Evolutionary conservation across 441 rosid species (phyloP), one percentile per base, ranked within the genome.

Genomic region (Adansonia grandidieri): DNA sequence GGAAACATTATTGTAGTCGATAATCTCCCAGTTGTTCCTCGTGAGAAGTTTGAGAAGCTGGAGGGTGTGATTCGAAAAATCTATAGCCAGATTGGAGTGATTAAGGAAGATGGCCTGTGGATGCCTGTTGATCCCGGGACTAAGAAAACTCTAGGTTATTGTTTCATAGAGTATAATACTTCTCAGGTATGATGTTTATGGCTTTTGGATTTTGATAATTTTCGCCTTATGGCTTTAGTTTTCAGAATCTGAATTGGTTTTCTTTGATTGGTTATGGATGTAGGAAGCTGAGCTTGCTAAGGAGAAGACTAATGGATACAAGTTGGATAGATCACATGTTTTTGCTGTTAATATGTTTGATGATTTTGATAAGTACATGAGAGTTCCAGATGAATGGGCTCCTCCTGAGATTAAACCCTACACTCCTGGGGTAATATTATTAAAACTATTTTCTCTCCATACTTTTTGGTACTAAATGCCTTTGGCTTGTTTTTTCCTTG

Each of bases 261-360:
- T 63, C 14, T n/a, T 45, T 19, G 37, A 17, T 45, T 80, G 79
- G 4, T 60, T 24, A 15, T n/a, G 37, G 47, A 66, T 84, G 60
- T 84, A 95, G 99, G 99, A 96, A 86, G 99, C 99, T 75, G 97
- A 92, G 86, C 89, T 89, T 10, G 97, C 98, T 0, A 89, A 85
- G 87, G 99, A 96, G 81, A 94, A 87, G 82, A 89, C 92, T 15
- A 86, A 91, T 62, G 95, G 93, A 8, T 90, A 91, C 85, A 93
- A 87, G 86, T 74, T 96, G 87, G 99, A 96, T 78, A 92, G 81
- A 80, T 65, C 93, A 14, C 98, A 96, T 82, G 85, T 91, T 83
- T 92, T 96, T 88, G 88, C 88, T 19, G 97, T 92, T 8, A 96
- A 85, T 86, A 88, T 90, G 96, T 92, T 93, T 42, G 95, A 90